Conservation (phyloP, 2,329 filamentous ascomycete genomes). For the Neospermospora avenae region DNA sequence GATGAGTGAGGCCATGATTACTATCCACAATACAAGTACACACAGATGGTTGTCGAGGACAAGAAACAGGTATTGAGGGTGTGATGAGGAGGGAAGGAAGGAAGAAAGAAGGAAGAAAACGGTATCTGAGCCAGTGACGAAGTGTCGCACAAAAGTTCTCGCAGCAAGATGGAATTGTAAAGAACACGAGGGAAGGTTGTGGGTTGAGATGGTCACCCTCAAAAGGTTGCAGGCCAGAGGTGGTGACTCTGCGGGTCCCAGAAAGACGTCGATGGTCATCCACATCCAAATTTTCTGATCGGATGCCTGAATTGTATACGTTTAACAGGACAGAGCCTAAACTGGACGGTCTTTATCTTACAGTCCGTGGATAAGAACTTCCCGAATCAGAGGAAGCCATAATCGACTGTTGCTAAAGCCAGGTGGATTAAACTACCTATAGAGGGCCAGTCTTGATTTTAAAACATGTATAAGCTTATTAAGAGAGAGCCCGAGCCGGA, state of each 20-base stretch:
- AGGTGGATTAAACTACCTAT: background rate
- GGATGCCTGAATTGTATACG: background rate
- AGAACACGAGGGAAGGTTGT: background rate
- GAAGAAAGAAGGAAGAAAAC: background rate
- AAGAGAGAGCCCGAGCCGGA: background rate
- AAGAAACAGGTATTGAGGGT: background rate
- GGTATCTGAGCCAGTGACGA: background rate
- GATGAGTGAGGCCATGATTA: background rate
- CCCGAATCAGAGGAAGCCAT: background rate
- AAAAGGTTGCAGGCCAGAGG: background rate
- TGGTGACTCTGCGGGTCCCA: background rate
- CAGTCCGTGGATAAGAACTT: background rate
- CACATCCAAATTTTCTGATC: background rate
- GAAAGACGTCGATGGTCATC: background rate
- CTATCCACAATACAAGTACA: background rate
- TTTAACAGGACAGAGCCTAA: background rate
- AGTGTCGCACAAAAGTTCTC: background rate
- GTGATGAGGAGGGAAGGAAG: background rate
- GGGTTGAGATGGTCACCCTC: background rate
- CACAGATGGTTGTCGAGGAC: background rate
- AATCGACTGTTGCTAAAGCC: background rate
- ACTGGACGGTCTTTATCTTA: background rate
- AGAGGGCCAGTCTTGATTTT: background rate
- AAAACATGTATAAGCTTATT: background rate
- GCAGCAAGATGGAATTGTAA: background rate